Evolutionary conservation across 148 eudicot species (phyloP).

Genomic region (Selenicereus undatus): DNA sequence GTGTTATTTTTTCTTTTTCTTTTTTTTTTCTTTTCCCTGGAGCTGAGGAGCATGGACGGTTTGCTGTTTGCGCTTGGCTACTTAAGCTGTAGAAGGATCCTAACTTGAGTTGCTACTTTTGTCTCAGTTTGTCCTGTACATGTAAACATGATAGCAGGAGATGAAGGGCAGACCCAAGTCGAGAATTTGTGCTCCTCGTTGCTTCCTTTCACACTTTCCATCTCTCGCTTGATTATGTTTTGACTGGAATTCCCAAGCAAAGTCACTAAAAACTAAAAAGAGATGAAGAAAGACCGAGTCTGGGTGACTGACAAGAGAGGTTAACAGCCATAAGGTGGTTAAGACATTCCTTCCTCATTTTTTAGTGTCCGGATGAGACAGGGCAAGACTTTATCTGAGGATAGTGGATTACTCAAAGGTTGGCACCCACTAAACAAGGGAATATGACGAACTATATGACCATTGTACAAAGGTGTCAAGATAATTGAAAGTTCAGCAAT

Average conservation of each 20-base stretch:
- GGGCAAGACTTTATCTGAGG: not conserved
- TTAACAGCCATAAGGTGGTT: not conserved
- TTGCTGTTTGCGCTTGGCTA: too few species aligned
- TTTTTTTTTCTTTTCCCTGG: too few species aligned
- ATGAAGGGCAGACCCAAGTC: not conserved
- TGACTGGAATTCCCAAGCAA: not conserved
- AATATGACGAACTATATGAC: too few species aligned
- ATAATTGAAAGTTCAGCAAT: too few species aligned
- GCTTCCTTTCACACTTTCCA: not conserved
- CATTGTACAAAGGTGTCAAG: too few species aligned
- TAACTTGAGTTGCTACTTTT: not conserved
- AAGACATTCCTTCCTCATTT: too few species aligned
- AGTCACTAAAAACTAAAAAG: too few species aligned
- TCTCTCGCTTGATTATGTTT: not conserved
- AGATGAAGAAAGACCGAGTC: too few species aligned
- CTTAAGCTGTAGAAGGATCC: too few species aligned
- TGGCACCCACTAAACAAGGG: too few species aligned
- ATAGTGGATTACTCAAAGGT: not conserved
- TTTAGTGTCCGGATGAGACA: not conserved
- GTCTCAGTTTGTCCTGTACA: not conserved
- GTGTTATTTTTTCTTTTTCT: too few species aligned
- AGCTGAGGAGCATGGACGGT: too few species aligned
- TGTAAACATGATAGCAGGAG: not conserved
- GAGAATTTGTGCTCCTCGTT: not conserved
- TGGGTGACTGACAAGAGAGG: not conserved